Base-by-base conservation (phyloP, 768 basidiomycete species). In the Suillus variegatus region DNA sequence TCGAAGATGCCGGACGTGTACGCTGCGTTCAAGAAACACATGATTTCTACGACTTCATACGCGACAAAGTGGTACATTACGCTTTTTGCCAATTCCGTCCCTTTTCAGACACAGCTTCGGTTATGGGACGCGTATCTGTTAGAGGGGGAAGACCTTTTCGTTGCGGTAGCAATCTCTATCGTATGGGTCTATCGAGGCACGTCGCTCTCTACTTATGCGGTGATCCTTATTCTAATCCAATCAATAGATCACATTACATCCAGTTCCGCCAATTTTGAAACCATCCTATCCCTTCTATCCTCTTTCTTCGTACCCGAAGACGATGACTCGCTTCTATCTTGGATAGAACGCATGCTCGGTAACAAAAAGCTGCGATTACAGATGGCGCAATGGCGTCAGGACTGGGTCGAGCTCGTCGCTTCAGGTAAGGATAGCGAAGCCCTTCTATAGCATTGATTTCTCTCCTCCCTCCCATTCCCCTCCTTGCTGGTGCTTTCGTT, bases 11-110 rank as follows among this genome's bases (percentile, higher is more conserved):
- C 97, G 0, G 89, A 86, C 35, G 94, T 99, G 35, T 96, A 92
- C 71, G 82, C 81, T 22, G 89, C 93, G 22, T 95, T 98, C 79
- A 86, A 88, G 79, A 90, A 86, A 71, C 90, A 98, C 71, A 91
- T 87, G 85, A 91, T 99, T 65, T 92, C 92, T 9, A 95, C 94
- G 14, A 96, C 95, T 36, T 88, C 94, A 22, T 99, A 97, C 79
- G 95, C 95, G 35, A 98, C 97, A 2, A 99, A 99, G 77, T 99
- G 97, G 97, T 99, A 98, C 75, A 99, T 99, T 77, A 99, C 97
- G 3, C 82, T 99, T 16, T 99, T 98, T 73, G 88, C 95, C 60
- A 97, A 97, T 74, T 93, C 93, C 0, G 90, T 99, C 51, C 95
- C 97, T 28, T 99, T 97, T 76, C 93, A 96, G 77, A 94, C 91